Evolutionary conservation across 345 rosid genomes (phyloP), one percentile per base, ranked within the genome.

Genomic region (Salix purpurea): DNA sequence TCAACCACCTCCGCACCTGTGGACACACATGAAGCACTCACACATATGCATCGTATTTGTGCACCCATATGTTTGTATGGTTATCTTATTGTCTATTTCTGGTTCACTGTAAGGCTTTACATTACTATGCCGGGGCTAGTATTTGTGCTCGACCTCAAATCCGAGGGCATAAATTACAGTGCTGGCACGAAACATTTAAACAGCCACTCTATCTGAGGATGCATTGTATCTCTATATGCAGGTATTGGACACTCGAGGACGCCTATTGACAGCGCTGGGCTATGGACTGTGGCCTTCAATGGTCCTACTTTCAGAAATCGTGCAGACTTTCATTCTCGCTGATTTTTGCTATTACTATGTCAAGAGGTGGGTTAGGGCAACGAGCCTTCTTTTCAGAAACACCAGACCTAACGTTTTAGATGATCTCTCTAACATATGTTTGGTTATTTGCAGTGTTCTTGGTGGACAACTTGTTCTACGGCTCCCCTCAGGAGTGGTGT

Each of bases 401-500:
- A 5, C 0, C 6, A 7, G 39, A 39, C 34, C 2, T 21, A 5
- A n/a, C 40, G 40, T 62, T 36, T 9, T 11, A 6, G 14, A 18
- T 42, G 15, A 1, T 69, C 60, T 19, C 3, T 58, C 26, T 62
- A 48, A 65, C 21, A 60, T 11, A 30, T 13, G 18, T 1, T 73
- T 52, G 52, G 58, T n/a, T 75, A 66, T 61, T 44, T 72, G 56
- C 83, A 80, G 83, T 72, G 40, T 80, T 13, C 56, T 76, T 15
- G 80, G 80, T 14, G 83, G 83, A 50, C 83, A 80, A 21, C 80
- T 80, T 44, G 77, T 76, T 60, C 74, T 80, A 44, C 77, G 83
- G 19, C 83, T 80, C n/a, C 83, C 83, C 3, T 72, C 83, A 67
- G 83, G 83, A 67, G 83, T 80, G 36, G 83, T 80, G 36, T 80